These are phyloP conservation scores for Fusarium sp. DNA, from an alignment of 2,329 filamentous ascomycete genomes.

Conservation along the genomic window DNA sequence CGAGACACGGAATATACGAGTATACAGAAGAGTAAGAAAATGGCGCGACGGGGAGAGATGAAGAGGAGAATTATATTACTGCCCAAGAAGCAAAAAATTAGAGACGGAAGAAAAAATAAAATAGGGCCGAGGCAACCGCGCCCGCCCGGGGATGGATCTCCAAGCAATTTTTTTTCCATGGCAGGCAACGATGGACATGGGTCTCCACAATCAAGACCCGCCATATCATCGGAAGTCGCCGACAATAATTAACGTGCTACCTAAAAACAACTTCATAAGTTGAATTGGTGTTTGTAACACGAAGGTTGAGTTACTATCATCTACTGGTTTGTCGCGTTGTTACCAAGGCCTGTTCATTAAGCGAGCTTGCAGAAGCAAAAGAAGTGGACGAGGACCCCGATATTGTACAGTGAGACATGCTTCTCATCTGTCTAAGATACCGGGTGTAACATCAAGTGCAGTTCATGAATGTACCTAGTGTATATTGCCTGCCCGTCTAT, in stretches of 20 bases:
- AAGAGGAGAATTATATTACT: constrained; percentile 13
- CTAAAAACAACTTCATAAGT: background rate
- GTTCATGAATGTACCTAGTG: background rate
- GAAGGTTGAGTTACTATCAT: rapidly evolving
- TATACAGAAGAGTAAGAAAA: background rate
- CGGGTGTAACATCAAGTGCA: background rate
- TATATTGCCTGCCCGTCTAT: background rate
- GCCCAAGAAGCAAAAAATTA: constrained; percentile 31
- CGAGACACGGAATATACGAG: background rate
- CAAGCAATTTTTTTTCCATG: constrained; percentile 40
- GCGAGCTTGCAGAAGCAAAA: background rate
- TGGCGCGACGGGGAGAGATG: constrained; percentile 25
- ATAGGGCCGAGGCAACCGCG: constrained; percentile 32
- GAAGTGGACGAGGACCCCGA: background rate
- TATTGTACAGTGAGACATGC: background rate
- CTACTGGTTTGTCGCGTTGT: background rate
- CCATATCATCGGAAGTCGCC: background rate
- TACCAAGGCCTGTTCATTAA: rapidly evolving
- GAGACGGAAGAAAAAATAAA: constrained; percentile 17
- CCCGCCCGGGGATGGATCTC: constrained; percentile 31
- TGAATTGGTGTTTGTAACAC: background rate
- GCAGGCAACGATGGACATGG: background rate
- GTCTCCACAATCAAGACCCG: background rate
- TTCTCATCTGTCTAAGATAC: background rate
- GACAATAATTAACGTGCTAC: background rate